Evolutionary conservation across 371 early-diverging fungal genomes (phyloP), one percentile per base, ranked within the genome.

Genomic region (Fennellomyces sp.): DNA sequence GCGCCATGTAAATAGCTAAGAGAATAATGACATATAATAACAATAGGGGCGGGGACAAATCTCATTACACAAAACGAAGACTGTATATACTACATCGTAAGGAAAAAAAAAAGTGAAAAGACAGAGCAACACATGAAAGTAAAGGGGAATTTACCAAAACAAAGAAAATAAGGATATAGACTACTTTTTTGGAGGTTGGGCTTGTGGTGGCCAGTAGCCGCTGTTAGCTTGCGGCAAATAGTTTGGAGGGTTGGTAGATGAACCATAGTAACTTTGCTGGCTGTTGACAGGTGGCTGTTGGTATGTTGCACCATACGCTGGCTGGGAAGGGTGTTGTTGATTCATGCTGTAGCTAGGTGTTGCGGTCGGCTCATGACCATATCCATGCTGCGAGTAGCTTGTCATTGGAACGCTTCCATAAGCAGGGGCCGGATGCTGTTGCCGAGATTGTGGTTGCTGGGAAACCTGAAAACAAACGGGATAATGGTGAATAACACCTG

Each of bases 361-460:
- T 23, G 45, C 23, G 10, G 39, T 28, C n/a, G 51, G 29, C 51
- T 54, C 55, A 39, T 54, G 35, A 15, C 55, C 39, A 23, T 45
- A 45, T 45, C 45, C 45, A 45, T 45, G 39, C 2, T 39, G 45
- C 19, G 55, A 23, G 28, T 54, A 54, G 28, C 39, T 38, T 54
- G 55, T 39, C 55, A 54, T 39, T 54, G 55, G 55, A 26, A 54
- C 39, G 55, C 55, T 54, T 23, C 55, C 55, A 28, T 54, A 54
- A 36, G 55, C 35, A 27, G 55, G 35, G 17, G 36, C 45, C 45
- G 45, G 19, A 4, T 45, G 45, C n/a, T 45, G 45, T 21, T 45
- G 45, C 21, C n/a, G 45, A 15, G 19, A 21, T 45, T 17, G 19
- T 45, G 10, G 23, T 45, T 33, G 30, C 39, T 54, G 55, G 38